phyloP scores from a whole-genome alignment of 2,329 filamentous ascomycete genomes.

The Lojkania enalia region DNA sequence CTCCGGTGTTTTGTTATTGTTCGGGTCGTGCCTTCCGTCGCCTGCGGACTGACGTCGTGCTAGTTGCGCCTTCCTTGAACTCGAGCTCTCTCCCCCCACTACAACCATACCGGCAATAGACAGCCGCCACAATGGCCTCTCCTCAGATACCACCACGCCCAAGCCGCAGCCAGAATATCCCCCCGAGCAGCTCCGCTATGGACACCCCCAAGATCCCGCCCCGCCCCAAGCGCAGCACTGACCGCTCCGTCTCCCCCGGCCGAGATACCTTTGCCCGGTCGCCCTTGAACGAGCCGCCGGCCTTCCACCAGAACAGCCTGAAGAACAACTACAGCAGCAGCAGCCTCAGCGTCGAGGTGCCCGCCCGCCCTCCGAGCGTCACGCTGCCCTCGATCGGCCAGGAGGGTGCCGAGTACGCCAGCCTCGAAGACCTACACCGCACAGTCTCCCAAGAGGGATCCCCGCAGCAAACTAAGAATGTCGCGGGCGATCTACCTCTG shows the following conservation, averaged over 20 bases:
- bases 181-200: constrained; percentile 46
- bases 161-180: constrained; percentile 55
- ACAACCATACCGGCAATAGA: constrained; percentile 10
- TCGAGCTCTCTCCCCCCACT: constrained; percentile 15
- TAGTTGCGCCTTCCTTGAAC: constrained; percentile 14
- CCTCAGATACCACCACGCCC: constrained; percentile 66
- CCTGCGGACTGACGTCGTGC: constrained; percentile 26
- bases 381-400: constrained; percentile 83
- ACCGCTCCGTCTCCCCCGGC: constrained; percentile 76
- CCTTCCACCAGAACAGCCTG: constrained; percentile 47
- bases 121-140: constrained; percentile 49
- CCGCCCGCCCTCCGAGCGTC: constrained; percentile 72
- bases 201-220: constrained; percentile 76
- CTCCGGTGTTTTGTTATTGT: no score
- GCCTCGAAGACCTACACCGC: constrained; percentile 52
- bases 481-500: constrained; percentile 80
- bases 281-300: constrained; percentile 74
- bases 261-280: constrained; percentile 82
- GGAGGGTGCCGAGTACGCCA: constrained; percentile 87
- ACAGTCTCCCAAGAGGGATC: constrained; percentile 45
- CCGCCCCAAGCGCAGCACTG: constrained; percentile 68
- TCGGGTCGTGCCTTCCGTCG: constrained; percentile 13
- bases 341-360: constrained; percentile 45
- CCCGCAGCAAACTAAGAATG: constrained; percentile 74
- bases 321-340: constrained; percentile 33